These are phyloP conservation scores for Xanthoconium purpureum DNA, from an alignment of 768 basidiomycete species.

Conservation along the genomic window DNA sequence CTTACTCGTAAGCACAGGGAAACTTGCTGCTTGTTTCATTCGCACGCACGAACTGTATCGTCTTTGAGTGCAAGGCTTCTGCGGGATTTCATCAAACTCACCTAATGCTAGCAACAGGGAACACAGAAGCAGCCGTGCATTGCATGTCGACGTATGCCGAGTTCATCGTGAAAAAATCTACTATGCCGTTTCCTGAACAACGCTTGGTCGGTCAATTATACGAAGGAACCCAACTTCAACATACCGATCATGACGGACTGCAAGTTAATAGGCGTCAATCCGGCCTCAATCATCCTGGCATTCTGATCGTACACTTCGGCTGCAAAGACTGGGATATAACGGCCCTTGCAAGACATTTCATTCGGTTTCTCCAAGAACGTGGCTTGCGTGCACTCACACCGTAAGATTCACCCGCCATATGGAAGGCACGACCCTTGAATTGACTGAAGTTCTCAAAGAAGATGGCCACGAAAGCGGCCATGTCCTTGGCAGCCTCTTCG, in stretches of 20 bases:
- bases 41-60: constrained; percentile 34
- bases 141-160: constrained; percentile 50
- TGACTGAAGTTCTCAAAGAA: constrained; percentile 73
- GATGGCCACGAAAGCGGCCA: constrained; percentile 66
- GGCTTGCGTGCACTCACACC: constrained; percentile 32
- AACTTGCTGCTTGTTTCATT: constrained; percentile 42
- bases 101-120: constrained; percentile 41
- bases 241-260: constrained; percentile 50
- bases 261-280: constrained; percentile 48
- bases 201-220: neutral
- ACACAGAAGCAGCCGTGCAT: constrained; percentile 51
- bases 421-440: constrained; percentile 64
- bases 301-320: constrained; percentile 50
- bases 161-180: constrained; percentile 37
- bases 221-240: neutral
- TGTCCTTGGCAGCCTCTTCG: constrained; percentile 65
- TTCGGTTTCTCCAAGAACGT: neutral
- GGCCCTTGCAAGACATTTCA: constrained; percentile 36
- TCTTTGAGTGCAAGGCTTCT: neutral
- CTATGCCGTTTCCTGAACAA: constrained; percentile 43
- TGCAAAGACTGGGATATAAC: constrained; percentile 51
- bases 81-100: neutral
- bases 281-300: constrained; percentile 38
- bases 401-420: constrained; percentile 59
- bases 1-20: neutral